Base-by-base conservation (phyloP, 345 rosid genomes). In the Fremontodendron californicum region DNA sequence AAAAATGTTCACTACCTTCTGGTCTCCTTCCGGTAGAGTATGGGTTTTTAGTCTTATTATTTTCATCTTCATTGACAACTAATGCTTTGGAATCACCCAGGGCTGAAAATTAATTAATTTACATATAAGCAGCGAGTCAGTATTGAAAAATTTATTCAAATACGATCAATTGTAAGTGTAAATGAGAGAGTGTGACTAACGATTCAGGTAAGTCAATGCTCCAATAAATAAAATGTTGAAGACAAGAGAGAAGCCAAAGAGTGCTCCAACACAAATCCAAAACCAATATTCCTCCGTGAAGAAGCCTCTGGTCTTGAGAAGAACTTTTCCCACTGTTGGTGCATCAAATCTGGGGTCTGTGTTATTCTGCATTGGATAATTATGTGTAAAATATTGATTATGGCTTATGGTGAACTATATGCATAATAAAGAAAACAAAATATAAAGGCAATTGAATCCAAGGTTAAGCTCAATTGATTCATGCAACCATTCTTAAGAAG, bases 201-300 rank as follows among this genome's bases (percentile, higher is more conserved):
- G 95, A 55, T 91, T 89, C 78, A 94, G 80, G 87, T 75, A 93
- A 48, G 86, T 87, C 84, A 91, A 84, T 4, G 98, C 97, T 76
- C 70, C 83, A 54, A 90, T 75, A 79, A 93, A 94, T 13, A 88
- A 87, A 76, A 87, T 49, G 78, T 94, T 94, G 91, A 93, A 94
- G 75, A 93, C 80, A 62, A 94, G 57, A 43, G 98, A 85, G 82
- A 85, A 91, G 35, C 87, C 98, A 78, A 90, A 80, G 52, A 94
- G 84, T 15, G 90, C 95, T 78, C 87, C 98, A 21, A 91, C 75
- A 65, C 97, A 87, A 39, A 94, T 87, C 97, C 98, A 91, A 82
- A 81, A 93, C 97, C 90, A 89, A 75, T 87, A 85, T 1, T 89
- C 92, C 9, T 94, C 84, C 0, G 88, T 88, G 77, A 76, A 88